Evolutionary conservation across 2,329 filamentous ascomycete species (phyloP), one percentile per base, ranked within the genome.

Genomic region (Aureobasidium melanogenum): DNA sequence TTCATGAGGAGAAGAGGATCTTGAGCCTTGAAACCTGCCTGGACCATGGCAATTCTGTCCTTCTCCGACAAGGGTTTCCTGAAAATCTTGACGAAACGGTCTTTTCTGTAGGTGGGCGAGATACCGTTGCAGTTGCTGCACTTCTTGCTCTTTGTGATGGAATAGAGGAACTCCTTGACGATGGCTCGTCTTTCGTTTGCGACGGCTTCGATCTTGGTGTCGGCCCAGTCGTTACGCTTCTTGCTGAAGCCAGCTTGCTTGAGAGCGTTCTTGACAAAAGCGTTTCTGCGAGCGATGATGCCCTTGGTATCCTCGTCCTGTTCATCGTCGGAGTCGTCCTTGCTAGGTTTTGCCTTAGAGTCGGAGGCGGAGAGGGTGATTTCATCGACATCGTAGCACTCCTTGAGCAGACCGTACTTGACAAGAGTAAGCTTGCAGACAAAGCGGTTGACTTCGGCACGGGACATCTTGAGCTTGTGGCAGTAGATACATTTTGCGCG

Each of bases 21-120:
- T 56, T 82, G 81, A 38, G 84, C 79, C 67, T 85, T 87, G 70
- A 91, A 83, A 60, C 84, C 82, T 51, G 75, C 74, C 66, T 88
- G 84, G 3, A 85, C 82, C 88, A 96, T 96, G 64, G 87, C 85
- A 44, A 85, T 82, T 71, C 86, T 85, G 38, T 94, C 86, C 73
- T 95, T 96, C 50, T 81, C 75, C 50, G 81, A 83, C 61, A 97
- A 77, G 1, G 88, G 80, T 70, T 89, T 94, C 71, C 93, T 87
- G 74, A 97, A 99, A 59, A 99, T 91, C 74, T 97, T 99, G 70
- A 92, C 88, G 69, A 86, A 94, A 46, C 88, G 83, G 69, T 99
- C 93, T 73, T 96, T 97, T 67, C 93, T 86, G 74, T 90, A 97
- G 2, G 80, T 80, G 12, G 91, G 92, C 15, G 88, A 92, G 64